Conservation (phyloP, 1,284 basidiomycete species). For the Trametes versicolor region DNA sequence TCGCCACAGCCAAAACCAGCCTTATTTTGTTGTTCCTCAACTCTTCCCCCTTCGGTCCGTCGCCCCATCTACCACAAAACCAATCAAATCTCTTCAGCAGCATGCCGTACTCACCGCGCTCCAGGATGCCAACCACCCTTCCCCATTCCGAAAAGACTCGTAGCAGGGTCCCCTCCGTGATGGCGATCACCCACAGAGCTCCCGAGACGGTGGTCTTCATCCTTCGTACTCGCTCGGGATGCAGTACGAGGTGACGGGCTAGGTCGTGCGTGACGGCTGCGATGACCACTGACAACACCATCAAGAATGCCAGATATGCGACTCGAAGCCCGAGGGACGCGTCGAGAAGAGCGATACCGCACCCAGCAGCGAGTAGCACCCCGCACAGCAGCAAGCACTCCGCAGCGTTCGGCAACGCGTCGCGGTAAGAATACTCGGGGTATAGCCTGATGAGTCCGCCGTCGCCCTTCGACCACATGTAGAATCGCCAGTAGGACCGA, state of each 20-base stretch:
- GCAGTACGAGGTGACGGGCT: conserved; percentile 56
- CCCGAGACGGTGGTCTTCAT: conserved; percentile 51
- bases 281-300: conserved; percentile 45
- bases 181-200: conserved; percentile 51
- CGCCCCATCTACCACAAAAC: conserved; percentile 56
- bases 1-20: conserved; percentile 27
- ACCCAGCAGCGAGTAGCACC: conserved; percentile 27
- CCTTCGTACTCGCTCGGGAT: conserved; percentile 45
- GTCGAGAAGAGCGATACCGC: conserved; percentile 26
- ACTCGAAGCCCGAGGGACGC: conserved; percentile 12
- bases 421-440: conserved; percentile 56
- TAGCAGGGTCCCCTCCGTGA: conserved; percentile 59
- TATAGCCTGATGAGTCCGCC: conserved; percentile 59
- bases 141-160: conserved; percentile 62
- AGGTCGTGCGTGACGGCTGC: conserved; percentile 59
- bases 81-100: conserved; percentile 62
- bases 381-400: conserved; percentile 52
- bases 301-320: conserved; percentile 37
- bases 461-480: conserved; percentile 68
- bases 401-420: conserved; percentile 59
- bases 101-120: conserved; percentile 51
- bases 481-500: conserved; percentile 63
- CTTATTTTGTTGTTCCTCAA: conserved; percentile 49
- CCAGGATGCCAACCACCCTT: conserved; percentile 55
- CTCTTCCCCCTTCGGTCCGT: conserved; percentile 55